Evolutionary conservation across 139 green algal genomes (phyloP).

Genomic region (Penium margaritaceum): DNA sequence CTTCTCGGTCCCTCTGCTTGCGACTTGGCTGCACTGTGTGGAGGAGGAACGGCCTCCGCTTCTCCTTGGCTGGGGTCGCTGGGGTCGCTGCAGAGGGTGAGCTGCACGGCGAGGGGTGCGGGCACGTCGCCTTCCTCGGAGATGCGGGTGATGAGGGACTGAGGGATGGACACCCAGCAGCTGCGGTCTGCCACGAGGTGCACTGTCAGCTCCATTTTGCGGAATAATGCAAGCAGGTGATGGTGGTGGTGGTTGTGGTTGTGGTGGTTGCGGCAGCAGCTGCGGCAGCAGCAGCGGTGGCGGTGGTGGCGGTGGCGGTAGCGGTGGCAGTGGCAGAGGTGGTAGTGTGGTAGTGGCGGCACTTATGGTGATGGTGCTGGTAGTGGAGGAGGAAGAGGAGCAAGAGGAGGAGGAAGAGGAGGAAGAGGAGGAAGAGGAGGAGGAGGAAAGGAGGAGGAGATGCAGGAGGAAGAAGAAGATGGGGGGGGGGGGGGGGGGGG

Average conservation of each 20-base stretch:
- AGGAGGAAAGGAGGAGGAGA: neutral
- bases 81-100: too few species aligned
- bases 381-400: neutral
- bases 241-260: too few species aligned
- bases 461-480: neutral
- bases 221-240: too few species aligned
- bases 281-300: too few species aligned
- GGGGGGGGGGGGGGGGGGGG: too few species aligned
- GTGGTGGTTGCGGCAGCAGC: too few species aligned
- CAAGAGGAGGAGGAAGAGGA: neutral
- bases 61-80: too few species aligned
- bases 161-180: conserved; percentile 11
- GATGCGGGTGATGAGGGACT: conserved; percentile 1
- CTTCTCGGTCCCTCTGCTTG: too few species aligned
- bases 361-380: too few species aligned
- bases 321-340: too few species aligned
- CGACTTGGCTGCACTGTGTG: conserved; percentile 11
- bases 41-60: neutral
- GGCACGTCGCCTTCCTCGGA: neutral
- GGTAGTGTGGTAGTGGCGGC: too few species aligned
- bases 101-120: neutral
- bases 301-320: too few species aligned
- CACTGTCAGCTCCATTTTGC: neutral
- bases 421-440: neutral
- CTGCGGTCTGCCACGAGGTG: neutral